Evolutionary conservation across 2,329 filamentous ascomycete genomes (phyloP).

Genomic region (Ophiostoma perfectum): DNA sequence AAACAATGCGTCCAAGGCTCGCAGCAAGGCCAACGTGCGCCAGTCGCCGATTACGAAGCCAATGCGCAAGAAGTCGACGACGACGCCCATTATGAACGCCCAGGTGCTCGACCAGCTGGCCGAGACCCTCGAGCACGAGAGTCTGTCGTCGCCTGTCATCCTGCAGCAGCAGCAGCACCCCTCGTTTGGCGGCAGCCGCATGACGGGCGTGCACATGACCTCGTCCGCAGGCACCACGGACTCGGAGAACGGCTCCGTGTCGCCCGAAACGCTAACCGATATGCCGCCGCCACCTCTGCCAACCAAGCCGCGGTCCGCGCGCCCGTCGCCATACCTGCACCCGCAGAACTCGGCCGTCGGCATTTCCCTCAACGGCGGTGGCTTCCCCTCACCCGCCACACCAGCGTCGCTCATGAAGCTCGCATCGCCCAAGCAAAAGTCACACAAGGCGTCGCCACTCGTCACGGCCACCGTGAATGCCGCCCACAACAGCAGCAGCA

Average conservation of each 20-base stretch:
- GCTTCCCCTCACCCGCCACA: slow-evolving; percentile 63
- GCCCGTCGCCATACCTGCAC: slow-evolving; percentile 61
- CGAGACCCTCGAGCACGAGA: slow-evolving; percentile 39
- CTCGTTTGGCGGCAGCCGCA: slow-evolving; percentile 8
- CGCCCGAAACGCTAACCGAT: slow-evolving; percentile 57
- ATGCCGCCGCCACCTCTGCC: slow-evolving; percentile 66
- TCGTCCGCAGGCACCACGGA: slow-evolving; percentile 45
- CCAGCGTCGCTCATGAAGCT: slow-evolving; percentile 85
- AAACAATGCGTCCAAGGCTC: slow-evolving; percentile 47
- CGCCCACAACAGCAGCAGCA: slow-evolving; percentile 29
- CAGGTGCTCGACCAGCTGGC: slow-evolving; percentile 51
- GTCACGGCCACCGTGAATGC: slow-evolving; percentile 23
- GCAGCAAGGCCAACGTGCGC: slow-evolving; percentile 51
- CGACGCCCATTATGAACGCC: slow-evolving; percentile 52
- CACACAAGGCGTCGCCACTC: slow-evolving; percentile 22
- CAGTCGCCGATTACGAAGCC: slow-evolving; percentile 71
- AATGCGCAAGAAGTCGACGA: slow-evolving; percentile 48
- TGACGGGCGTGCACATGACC: slow-evolving; percentile 25
- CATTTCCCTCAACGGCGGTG: slow-evolving; percentile 29
- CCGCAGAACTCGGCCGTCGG: slow-evolving; percentile 41
- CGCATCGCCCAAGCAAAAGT: slow-evolving; percentile 43
- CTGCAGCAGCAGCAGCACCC: slow-evolving; percentile 33
- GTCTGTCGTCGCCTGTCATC: slow-evolving; percentile 26
- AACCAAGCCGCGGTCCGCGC: slow-evolving; percentile 53
- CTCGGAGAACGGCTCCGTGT: slow-evolving; percentile 60